Evolutionary conservation across 2,329 filamentous ascomycete genomes (phyloP).

Genomic region (Diaporthe batatas): DNA sequence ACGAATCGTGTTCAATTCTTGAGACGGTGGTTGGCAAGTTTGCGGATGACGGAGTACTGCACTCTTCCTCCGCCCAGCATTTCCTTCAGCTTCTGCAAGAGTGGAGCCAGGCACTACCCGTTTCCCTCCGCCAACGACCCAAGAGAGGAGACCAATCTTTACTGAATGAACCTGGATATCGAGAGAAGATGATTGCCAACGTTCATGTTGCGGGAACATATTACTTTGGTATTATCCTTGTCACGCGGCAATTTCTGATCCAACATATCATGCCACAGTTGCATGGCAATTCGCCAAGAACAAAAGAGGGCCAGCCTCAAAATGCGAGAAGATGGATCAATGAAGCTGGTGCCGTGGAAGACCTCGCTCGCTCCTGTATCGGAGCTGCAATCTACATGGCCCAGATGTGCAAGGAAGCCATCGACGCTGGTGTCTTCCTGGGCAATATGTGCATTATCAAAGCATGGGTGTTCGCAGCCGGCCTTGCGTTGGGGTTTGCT

Average conservation of each 20-base stretch:
- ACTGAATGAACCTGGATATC: constrained; percentile 3
- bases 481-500: constrained; percentile 41
- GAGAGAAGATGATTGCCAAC: constrained; percentile 41
- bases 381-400: constrained; percentile 43
- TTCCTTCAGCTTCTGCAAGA: constrained; percentile 35
- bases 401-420: constrained; percentile 43
- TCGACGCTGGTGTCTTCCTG: constrained; percentile 41
- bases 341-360: constrained; percentile 16
- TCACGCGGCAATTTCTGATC: constrained; percentile 43
- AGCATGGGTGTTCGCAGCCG: constrained; percentile 41
- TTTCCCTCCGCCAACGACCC: constrained; percentile 35
- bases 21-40: constrained; percentile 33
- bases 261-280: constrained; percentile 40
- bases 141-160: neutral
- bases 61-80: constrained; percentile 30
- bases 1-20: constrained; percentile 38
- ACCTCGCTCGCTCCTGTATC: constrained; percentile 44
- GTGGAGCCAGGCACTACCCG: constrained; percentile 35
- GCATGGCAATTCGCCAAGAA: constrained; percentile 5
- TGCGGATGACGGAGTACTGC: constrained; percentile 31
- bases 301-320: constrained; percentile 6
- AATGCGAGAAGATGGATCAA: neutral
- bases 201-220: constrained; percentile 44
- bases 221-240: constrained; percentile 45
- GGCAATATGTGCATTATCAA: constrained; percentile 44